phyloP scores from a whole-genome alignment of 805 yeast genomes.

The Suhomyces emberorum region DNA sequence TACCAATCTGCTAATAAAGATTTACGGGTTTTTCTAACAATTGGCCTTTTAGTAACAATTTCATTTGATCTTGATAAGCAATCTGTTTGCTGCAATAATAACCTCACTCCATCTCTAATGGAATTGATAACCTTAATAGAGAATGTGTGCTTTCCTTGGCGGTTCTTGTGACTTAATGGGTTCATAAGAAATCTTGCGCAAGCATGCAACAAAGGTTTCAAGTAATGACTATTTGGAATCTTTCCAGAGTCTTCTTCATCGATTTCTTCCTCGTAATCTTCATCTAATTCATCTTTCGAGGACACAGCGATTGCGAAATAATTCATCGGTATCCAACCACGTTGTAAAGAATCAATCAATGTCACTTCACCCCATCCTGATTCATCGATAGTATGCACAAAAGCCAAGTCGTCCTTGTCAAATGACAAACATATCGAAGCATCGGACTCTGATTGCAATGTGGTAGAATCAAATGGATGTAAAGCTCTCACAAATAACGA shows the following conservation, averaged over 20 bases:
- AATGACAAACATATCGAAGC: constrained; percentile 73
- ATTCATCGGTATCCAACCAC: constrained; percentile 88
- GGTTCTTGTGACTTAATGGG: constrained; percentile 51
- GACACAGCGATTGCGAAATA: constrained; percentile 54
- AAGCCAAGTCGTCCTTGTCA: constrained; percentile 65
- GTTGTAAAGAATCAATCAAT: constrained; percentile 52
- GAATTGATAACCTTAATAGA: constrained; percentile 57
- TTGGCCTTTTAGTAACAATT: constrained; percentile 59
- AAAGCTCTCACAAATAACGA: constrained; percentile 55
- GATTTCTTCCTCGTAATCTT: constrained; percentile 13
- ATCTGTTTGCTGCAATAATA: constrained; percentile 60
- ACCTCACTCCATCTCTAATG: constrained; percentile 70
- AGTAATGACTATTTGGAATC: constrained; percentile 44
- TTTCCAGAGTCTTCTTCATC: constrained; percentile 29
- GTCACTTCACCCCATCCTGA: constrained; percentile 91
- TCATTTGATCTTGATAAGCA: constrained; percentile 74
- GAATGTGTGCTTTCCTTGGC: constrained; percentile 46
- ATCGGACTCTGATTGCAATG: constrained; percentile 63
- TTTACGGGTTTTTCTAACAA: constrained; percentile 63
- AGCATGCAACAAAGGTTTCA: constrained; percentile 54
- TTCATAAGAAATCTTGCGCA: constrained; percentile 65
- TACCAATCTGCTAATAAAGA: constrained; percentile 78
- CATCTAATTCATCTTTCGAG: constrained; percentile 20
- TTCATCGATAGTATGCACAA: constrained; percentile 73
- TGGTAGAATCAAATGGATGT: constrained; percentile 55